Base-by-base conservation (phyloP, 257 asterid genomes). In the Jacaranda mimosifolia region DNA sequence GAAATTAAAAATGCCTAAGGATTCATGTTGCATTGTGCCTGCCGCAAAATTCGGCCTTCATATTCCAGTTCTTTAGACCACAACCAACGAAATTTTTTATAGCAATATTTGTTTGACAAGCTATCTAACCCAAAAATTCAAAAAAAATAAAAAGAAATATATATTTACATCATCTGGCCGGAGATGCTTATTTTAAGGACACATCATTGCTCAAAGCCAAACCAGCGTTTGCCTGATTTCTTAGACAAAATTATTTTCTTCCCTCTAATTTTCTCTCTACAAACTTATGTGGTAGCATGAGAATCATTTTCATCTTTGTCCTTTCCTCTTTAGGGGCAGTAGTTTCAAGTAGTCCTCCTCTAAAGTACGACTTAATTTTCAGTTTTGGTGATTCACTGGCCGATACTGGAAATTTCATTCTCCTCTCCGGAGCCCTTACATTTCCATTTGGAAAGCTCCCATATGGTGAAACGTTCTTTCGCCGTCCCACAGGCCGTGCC, bases 391-490 rank as follows among this genome's bases (percentile, higher is more conserved):
- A 87, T 64, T 87, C 91, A 1, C 84, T 79, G 0, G 77, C 88
- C 6, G 89, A 85, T 40, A 81, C 91, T 5, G 91, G 91, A n/a
- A 87, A 87, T 70, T 81, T n/a, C n/a, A n/a, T 82, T 70, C 87
- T 86, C 77, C 77, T 12, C 21, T 64, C 85, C 17, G 84, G 86
- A 6, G 84, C 90, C 67, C n/a, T 70, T 14, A 70, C 87, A 11
- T 77, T 77, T 70, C 87, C 89, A 1, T 85, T 81, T 9, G 82
- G 79, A 7, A 42, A 62, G 2, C 84, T 80, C 42, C 89, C 90
- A 0, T 84, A 82, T 7, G 88, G 87, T 17, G 80, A 78, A 79
- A 83, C 92, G 6, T 82, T 84, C 83, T 84, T 86, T 51, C 60
- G 58, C 8, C 83, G 55, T 0, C 70, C 86, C 35, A 83, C 84